phyloP scores from a whole-genome alignment of 2,329 filamentous ascomycete genomes.

The Didymella sp. region DNA sequence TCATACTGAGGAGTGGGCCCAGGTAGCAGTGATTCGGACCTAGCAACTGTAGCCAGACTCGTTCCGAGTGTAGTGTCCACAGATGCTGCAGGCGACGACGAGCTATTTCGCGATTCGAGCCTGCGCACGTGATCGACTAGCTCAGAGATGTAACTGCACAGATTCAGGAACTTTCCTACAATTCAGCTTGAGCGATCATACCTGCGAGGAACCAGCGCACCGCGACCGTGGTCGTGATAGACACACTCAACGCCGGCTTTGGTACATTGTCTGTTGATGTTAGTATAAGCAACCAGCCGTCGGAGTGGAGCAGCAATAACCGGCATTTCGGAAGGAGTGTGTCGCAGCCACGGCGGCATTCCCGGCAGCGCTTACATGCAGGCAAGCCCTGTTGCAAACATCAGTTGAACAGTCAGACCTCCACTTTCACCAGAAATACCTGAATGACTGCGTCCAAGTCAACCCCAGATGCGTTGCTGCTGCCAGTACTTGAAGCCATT shows the following conservation, averaged over 20 bases:
- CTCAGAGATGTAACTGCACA: conserved; percentile 43
- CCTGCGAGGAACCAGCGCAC: conserved; percentile 42
- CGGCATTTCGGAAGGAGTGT: conserved; percentile 47
- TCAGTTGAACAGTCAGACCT: conserved; percentile 4
- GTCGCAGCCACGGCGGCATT: conserved; percentile 48
- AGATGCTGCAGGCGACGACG: conserved; percentile 32
- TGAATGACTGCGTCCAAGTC: conserved; percentile 35
- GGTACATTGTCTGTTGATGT: conserved; percentile 42
- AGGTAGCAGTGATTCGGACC: conserved; percentile 25
- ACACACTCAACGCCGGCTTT: conserved; percentile 47
- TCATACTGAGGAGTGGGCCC: conserved; percentile 32
- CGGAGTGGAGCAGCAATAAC: conserved; percentile 17
- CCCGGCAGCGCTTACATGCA: conserved; percentile 46
- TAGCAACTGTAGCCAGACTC: conserved; percentile 11
- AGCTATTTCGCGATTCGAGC: conserved; percentile 27
- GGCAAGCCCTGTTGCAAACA: conserved; percentile 34
- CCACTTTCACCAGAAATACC: conserved; percentile 16
- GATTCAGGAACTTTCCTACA: neutral
- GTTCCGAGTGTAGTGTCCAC: conserved; percentile 23
- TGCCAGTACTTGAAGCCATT: conserved; percentile 14
- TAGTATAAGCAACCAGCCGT: conserved; percentile 14
- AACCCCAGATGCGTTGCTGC: conserved; percentile 14
- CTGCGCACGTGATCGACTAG: conserved; percentile 47
- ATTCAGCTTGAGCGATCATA: conserved; percentile 10
- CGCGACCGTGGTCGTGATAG: conserved; percentile 46